These are phyloP conservation scores for Thecaphora thlaspeos DNA, from an alignment of 1,284 basidiomycete genomes.

Conservation along the genomic window DNA sequence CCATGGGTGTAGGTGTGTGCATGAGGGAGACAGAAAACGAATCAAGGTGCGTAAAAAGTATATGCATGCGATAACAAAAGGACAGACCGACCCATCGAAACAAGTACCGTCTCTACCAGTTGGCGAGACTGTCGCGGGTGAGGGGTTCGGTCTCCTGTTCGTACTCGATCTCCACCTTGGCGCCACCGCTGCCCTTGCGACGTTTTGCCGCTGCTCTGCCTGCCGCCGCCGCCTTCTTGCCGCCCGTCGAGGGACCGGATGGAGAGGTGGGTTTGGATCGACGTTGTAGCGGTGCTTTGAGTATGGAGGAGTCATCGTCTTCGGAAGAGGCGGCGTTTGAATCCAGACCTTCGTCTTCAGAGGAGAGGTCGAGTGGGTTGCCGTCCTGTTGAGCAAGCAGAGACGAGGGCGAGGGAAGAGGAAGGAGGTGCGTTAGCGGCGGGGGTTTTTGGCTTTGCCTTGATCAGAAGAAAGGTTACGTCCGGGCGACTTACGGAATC, in stretches of 20 bases:
- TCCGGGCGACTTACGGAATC: slow-evolving; percentile 14
- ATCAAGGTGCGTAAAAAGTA: too few relatives aligned
- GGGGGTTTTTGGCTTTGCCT: too few relatives aligned
- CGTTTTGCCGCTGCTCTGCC: slow-evolving; percentile 2
- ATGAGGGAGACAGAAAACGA: too few relatives aligned
- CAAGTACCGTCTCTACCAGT: too few relatives aligned
- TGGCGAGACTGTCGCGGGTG: slow-evolving; percentile 57
- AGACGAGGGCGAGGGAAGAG: not conserved
- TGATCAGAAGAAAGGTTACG: too few relatives aligned
- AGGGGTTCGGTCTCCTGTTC: slow-evolving; percentile 80
- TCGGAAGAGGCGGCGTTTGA: slow-evolving; percentile 13
- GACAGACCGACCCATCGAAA: too few relatives aligned
- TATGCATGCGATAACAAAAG: too few relatives aligned
- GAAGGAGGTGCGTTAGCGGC: too few relatives aligned
- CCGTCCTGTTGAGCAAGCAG: slow-evolving; percentile 5
- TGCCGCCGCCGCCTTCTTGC: slow-evolving; percentile 1
- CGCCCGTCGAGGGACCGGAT: too few relatives aligned
- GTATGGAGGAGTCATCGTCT: too few relatives aligned
- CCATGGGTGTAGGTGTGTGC: too few relatives aligned
- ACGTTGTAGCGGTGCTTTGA: not conserved
- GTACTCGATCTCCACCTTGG: slow-evolving; percentile 84
- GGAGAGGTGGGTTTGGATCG: too few relatives aligned
- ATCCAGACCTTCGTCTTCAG: slow-evolving; percentile 24
- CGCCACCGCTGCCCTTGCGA: slow-evolving; percentile 59
- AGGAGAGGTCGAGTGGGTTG: slow-evolving; percentile 15